Evolutionary conservation across 805 yeast genomes (phyloP), one percentile per base, ranked within the genome.

Genomic region (Yarrowia alimentaria): DNA sequence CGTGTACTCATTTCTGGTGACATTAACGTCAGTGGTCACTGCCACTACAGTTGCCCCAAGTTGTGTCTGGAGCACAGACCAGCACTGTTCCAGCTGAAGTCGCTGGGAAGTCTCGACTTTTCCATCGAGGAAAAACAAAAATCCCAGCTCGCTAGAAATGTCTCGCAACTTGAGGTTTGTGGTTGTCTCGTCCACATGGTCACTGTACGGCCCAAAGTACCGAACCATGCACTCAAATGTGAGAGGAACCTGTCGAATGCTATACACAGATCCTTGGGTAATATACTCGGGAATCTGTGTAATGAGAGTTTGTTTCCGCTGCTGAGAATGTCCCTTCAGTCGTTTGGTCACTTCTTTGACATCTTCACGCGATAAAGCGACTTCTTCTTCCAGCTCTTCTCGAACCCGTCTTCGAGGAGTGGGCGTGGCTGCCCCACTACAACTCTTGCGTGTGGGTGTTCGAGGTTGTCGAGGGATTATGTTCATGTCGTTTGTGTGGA

Each of bases 391-490:
- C n/a, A n/a, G n/a, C 5, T 40, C 45, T 9, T 40, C 47, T 10
- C 47, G 47, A 10, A 28, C 33, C 13, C 47, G 33, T 26, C 47
- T 28, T 19, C 47, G 47, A 28, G 47, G 14, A 3, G 45, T 38
- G n/a, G 47, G 47, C 13, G 47, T 40, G 11, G 33, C 47, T 6
- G 19, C 11, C 13, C 47, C 47, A 20, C 47, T 40, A 28, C 47
- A 40, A 19, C 33, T 40, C 25, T 40, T 40, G 17, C 47, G 47
- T 26, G 47, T 40, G 3, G 50, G 50, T 4, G 50, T 43, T 10
- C 37, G 50, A 5, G 50, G 50, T 32, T 43, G 50, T 43, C 50
- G 26, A 1, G 50, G 50, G 6, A 43, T 24, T n/a, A 43, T 30
- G 22, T 43, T 43, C 50, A 43, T 43, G 31, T 11, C 17, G 26